Conservation (phyloP, 1,284 basidiomycete species). For the Volvariella surrecta region DNA sequence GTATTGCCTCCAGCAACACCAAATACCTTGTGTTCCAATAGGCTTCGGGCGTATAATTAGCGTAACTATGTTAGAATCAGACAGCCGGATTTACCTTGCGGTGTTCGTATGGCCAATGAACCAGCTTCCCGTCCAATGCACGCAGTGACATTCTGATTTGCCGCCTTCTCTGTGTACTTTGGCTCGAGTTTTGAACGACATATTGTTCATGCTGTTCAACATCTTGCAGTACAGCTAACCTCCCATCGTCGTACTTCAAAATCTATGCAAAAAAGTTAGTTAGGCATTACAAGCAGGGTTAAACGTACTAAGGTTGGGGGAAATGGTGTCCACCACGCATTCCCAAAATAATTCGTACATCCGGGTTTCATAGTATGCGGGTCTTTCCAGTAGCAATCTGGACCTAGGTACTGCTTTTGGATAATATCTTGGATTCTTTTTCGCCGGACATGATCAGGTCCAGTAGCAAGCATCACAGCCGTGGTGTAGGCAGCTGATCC, state of each 20-base stretch:
- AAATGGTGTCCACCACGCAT: slow-evolving; percentile 75
- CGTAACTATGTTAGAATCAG: background rate
- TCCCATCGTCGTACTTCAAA: slow-evolving; percentile 65
- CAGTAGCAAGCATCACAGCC: slow-evolving; percentile 37
- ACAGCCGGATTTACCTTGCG: slow-evolving; percentile 30
- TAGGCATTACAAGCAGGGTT: background rate
- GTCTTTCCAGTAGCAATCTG: slow-evolving; percentile 59
- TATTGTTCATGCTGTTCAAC: slow-evolving; percentile 51
- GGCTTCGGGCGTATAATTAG: slow-evolving; percentile 24
- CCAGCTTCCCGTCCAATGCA: slow-evolving; percentile 56
- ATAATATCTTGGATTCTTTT: slow-evolving; percentile 41
- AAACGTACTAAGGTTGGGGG: slow-evolving; percentile 55
- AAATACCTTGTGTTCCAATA: slow-evolving; percentile 31
- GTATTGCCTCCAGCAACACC: slow-evolving; percentile 39
- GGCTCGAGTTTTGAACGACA: slow-evolving; percentile 54
- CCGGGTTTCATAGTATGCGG: slow-evolving; percentile 17
- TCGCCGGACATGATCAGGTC: slow-evolving; percentile 39
- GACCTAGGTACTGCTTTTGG: slow-evolving; percentile 48
- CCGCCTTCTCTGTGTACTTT: slow-evolving; percentile 41
- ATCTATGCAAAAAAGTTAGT: slow-evolving; percentile 31
- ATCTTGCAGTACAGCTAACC: slow-evolving; percentile 38
- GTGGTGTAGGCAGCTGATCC: slow-evolving; percentile 44
- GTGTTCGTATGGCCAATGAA: slow-evolving; percentile 62
- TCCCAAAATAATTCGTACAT: slow-evolving; percentile 58
- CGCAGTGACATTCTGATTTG: slow-evolving; percentile 60